Conservation (phyloP, 2,329 filamentous ascomycete genomes). For the Ascochyta koolunga region DNA sequence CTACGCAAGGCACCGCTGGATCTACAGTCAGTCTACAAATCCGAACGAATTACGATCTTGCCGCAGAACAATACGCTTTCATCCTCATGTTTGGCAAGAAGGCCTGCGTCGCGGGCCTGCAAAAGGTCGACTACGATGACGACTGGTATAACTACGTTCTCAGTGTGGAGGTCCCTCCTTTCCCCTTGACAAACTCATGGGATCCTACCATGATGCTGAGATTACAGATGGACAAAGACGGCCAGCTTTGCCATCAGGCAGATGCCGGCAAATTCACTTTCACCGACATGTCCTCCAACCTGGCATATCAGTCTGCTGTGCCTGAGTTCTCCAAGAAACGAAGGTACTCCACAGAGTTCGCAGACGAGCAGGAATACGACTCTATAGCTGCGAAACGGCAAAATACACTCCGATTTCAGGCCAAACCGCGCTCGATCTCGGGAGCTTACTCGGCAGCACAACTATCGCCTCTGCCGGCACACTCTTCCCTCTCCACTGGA, state of each 20-base stretch:
- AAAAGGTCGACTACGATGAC: slow-evolving; percentile 63
- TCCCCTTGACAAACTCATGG: slow-evolving; percentile 61
- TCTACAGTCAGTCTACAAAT: slow-evolving; percentile 77
- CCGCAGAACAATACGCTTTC: slow-evolving; percentile 59
- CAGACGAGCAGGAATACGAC: slow-evolving; percentile 37
- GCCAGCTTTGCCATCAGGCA: slow-evolving; percentile 56
- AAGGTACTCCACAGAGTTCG: slow-evolving; percentile 41
- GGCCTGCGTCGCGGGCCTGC: slow-evolving; percentile 70
- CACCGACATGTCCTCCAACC: slow-evolving; percentile 52
- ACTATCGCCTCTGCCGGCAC: slow-evolving; percentile 47
- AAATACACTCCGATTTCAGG: slow-evolving; percentile 45
- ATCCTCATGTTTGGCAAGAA: slow-evolving; percentile 83
- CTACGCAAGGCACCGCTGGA: slow-evolving; percentile 70
- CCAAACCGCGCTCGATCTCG: slow-evolving; percentile 40
- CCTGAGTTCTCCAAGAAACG: slow-evolving; percentile 40
- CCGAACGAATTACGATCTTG: slow-evolving; percentile 74
- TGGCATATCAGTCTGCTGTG: slow-evolving; percentile 39
- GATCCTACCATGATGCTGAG: slow-evolving; percentile 64
- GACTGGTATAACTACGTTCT: slow-evolving; percentile 73
- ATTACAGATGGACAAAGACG: slow-evolving; percentile 64
- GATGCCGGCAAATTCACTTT: slow-evolving; percentile 69
- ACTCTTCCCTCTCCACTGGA: slow-evolving; percentile 42
- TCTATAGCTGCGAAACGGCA: slow-evolving; percentile 45
- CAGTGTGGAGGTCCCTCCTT: slow-evolving; percentile 72
- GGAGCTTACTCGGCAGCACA: slow-evolving; percentile 42